Percentiles rank a stretch among this genome's conserved stretches.
Evolutionary conservation across 768 basidiomycete genomes (phyloP).

Genomic region (Phaffia tasmanica): DNA sequence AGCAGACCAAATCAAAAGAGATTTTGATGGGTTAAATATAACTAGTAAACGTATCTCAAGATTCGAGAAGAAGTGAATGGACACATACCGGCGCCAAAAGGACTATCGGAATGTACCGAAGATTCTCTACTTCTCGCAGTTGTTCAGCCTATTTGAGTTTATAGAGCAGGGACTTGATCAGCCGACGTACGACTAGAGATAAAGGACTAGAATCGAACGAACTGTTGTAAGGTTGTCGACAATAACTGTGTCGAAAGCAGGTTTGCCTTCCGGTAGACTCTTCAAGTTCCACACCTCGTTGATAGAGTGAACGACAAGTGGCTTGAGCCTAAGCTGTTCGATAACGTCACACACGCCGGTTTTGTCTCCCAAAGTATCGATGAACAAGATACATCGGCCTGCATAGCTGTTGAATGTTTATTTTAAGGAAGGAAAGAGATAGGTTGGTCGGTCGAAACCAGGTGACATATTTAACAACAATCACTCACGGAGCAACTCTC

Average conservation of each 20-base stretch:
- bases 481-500: constrained; percentile 40
- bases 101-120: constrained; percentile 93
- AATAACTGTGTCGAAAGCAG: constrained; percentile 88
- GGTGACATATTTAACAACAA: background rate
- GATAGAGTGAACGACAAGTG: constrained; percentile 66
- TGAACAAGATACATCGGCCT: constrained; percentile 78
- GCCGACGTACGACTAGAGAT: background rate
- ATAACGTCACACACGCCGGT: constrained; percentile 67
- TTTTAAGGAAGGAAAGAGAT: background rate
- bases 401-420: constrained; percentile 45
- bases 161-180: constrained; percentile 12
- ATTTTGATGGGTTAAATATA: background rate
- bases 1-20: no score
- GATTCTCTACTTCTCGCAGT: constrained; percentile 80
- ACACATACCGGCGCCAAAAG: constrained; percentile 58
- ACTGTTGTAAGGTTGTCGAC: constrained; percentile 80
- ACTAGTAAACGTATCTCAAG: constrained; percentile 38
- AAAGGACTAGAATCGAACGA: constrained; percentile 36
- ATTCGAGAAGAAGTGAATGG: constrained; percentile 45
- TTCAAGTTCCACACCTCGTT: constrained; percentile 52
- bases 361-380: constrained; percentile 69
- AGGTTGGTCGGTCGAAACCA: background rate
- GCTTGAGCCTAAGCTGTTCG: constrained; percentile 63
- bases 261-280: constrained; percentile 39
- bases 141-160: constrained; percentile 56